Conservation (phyloP, 768 basidiomycete genomes). For the Macrolepiota dolichaula region DNA sequence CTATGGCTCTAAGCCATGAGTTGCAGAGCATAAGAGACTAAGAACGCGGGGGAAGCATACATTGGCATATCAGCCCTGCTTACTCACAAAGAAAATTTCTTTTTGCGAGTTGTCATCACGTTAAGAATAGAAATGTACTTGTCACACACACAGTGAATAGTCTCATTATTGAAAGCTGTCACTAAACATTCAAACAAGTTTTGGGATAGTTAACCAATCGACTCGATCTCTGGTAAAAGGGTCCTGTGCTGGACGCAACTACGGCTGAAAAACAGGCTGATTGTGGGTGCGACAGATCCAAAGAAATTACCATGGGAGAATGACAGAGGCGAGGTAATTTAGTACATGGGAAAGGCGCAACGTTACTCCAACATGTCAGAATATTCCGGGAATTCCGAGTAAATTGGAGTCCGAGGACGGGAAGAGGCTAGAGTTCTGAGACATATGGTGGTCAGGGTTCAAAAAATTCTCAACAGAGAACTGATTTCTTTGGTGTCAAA, state of each 20-base stretch:
- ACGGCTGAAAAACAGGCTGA: no score
- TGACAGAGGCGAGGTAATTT: background rate
- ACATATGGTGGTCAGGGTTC: background rate
- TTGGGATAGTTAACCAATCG: background rate
- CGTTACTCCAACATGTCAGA: background rate
- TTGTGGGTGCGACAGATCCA: background rate
- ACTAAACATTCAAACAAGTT: background rate
- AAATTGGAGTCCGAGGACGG: background rate
- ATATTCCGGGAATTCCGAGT: conserved; percentile 2
- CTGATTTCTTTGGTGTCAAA: background rate
- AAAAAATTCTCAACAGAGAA: background rate
- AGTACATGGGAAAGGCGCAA: background rate
- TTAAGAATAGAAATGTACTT: background rate
- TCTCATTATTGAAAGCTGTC: background rate
- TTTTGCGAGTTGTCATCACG: background rate
- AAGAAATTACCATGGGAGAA: background rate
- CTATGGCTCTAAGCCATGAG: background rate
- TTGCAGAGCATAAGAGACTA: background rate
- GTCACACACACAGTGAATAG: background rate
- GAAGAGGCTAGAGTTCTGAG: background rate
- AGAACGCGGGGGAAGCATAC: background rate
- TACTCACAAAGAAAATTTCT: background rate
- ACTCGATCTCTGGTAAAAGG: background rate
- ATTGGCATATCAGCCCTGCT: background rate
- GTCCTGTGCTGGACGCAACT: background rate